Evolutionary conservation across 1,284 basidiomycete species (phyloP), one percentile per base, ranked within the genome.

Genomic region (Salmacisia buchloeana): DNA sequence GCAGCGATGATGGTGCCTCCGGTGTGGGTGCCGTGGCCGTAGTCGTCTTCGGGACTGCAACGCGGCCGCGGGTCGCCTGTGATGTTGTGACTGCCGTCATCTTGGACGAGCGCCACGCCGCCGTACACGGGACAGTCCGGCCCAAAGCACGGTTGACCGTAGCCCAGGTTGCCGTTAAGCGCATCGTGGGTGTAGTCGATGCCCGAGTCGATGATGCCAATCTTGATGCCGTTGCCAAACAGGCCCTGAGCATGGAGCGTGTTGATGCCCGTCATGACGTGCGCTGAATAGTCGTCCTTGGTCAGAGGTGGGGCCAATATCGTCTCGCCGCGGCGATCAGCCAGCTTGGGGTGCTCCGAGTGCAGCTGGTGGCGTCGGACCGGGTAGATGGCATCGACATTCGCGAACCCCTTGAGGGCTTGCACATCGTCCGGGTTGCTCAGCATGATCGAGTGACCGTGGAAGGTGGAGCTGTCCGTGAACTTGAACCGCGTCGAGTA

Each of bases 1-100:
- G 36, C 10, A n/a, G 85, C 85, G 18, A 83, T 86, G 58, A 89
- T 85, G 69, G 87, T 87, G 58, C 87, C 87, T 52, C 84, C 84
- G 34, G 87, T 85, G 73, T 87, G 85, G 1, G 87, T 86, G 13
- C 87, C 72, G 63, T 73, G 73, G 27, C 68, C 68, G 34, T 36
- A 83, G 41, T 77, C 71, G 63, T 81, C 80, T 38, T 79, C 75
- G 38, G 81, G 81, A 61, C 81, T 79, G 23, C 63, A 60, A 61
- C 79, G 78, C 2, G 81, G 78, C 9, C 75, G 69, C 27, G 81
- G 80, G 15, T 65, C 66, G 59, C 70, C 68, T 62, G 61, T 65
- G 15, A 80, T 81, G 61, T 78, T 71, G 60, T n/a, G n/a, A n/a
- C n/a, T n/a, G n/a, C n/a, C n/a, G n/a, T n/a, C n/a, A n/a, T n/a